phyloP scores from a whole-genome alignment of 1,139 yeast genomes.

The Pichia sp. region DNA sequence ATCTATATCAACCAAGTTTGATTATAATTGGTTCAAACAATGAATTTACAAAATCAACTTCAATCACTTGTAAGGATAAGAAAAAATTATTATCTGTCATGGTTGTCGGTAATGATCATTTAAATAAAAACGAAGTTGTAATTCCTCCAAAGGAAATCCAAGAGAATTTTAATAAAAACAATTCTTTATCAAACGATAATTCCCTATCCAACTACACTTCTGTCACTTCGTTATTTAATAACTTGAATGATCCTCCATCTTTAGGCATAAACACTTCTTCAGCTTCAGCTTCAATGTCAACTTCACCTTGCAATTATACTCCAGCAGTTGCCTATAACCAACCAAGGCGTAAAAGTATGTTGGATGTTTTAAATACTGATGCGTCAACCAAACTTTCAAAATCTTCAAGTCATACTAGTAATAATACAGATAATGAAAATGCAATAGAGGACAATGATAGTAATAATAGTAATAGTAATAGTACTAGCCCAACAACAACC shows the following conservation, averaged over 20 bases:
- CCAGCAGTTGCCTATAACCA: not conserved
- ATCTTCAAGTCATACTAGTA: not conserved
- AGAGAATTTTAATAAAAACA: not conserved
- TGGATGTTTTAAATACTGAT: conserved; percentile 6
- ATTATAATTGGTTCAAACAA: conserved; percentile 24
- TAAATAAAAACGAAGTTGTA: not conserved
- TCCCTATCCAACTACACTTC: conserved; percentile 20
- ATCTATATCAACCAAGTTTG: conserved; percentile 24
- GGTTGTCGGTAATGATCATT: conserved; percentile 22
- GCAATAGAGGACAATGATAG: not conserved
- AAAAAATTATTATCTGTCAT: conserved; percentile 24
- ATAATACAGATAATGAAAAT: not conserved
- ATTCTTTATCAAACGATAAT: not conserved
- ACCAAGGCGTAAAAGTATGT: conserved; percentile 8
- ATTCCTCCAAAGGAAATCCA: not conserved
- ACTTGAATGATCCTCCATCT: conserved; percentile 21
- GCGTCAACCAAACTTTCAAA: not conserved
- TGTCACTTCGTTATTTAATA: conserved; percentile 19
- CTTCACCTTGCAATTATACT: too few relatives aligned
- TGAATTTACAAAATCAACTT: conserved; percentile 22
- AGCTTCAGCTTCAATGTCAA: too few relatives aligned
- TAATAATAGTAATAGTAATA: not conserved
- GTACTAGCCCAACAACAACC: too few relatives aligned
- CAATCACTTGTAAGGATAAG: conserved; percentile 19
- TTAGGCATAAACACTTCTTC: not conserved